Evolutionary conservation across 768 basidiomycete genomes (phyloP).

Genomic region (Trametes coccinea): DNA sequence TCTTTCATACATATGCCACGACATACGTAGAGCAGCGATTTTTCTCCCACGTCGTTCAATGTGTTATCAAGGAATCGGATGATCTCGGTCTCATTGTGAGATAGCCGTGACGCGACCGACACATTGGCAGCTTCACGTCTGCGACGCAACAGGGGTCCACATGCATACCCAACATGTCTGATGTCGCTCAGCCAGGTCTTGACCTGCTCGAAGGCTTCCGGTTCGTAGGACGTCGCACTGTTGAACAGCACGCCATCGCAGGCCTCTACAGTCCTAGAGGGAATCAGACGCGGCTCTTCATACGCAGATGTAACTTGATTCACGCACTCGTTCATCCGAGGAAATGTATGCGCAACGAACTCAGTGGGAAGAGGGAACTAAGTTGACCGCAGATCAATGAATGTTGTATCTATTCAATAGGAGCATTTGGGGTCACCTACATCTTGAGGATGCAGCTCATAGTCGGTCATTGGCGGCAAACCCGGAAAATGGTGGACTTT

Average conservation of each 20-base stretch:
- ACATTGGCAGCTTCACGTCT: neutral
- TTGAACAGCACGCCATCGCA: conserved; percentile 23
- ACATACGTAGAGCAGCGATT: conserved; percentile 16
- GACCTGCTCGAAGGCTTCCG: conserved; percentile 18
- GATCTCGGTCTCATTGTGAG: conserved; percentile 16
- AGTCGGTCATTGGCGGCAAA: conserved; percentile 27
- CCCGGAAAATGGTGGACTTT: conserved; percentile 21
- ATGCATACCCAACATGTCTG: conserved; percentile 12
- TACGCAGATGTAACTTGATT: too few species aligned
- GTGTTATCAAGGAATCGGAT: conserved; percentile 22
- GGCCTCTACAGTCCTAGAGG: neutral
- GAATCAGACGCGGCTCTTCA: neutral
- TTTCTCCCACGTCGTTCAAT: conserved; percentile 20
- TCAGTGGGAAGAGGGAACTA: neutral
- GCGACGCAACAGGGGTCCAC: conserved; percentile 21
- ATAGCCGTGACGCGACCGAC: conserved; percentile 14
- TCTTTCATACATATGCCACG: too few species aligned
- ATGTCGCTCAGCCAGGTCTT: conserved; percentile 21
- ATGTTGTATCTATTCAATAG: neutral
- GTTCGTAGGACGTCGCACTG: conserved; percentile 22
- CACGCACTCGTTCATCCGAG: neutral
- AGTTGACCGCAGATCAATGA: neutral
- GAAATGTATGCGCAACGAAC: neutral
- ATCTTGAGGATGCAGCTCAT: conserved; percentile 24
- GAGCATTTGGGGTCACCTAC: neutral